Conservation (phyloP, 2,329 filamentous ascomycete species). For the Colletotrichum cordylinicola region DNA sequence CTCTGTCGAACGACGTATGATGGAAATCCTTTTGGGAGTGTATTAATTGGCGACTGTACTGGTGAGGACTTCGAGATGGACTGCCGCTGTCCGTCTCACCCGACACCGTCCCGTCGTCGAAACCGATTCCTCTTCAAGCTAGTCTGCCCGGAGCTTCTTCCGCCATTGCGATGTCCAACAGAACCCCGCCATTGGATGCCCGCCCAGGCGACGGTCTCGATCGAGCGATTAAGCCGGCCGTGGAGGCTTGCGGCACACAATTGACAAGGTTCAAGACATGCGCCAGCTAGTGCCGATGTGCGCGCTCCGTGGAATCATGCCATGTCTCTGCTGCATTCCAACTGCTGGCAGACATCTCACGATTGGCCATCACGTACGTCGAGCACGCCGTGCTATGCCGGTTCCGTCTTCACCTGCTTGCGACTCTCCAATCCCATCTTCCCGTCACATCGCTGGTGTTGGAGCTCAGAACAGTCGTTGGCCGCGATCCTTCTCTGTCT, state of each 20-base stretch:
- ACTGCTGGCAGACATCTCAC: neutral
- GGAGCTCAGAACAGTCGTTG: neutral
- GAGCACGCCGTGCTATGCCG: neutral
- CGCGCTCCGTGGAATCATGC: neutral
- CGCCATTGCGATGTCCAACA: neutral
- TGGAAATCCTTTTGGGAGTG: neutral
- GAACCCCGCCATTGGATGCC: neutral
- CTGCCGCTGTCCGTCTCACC: too few species aligned
- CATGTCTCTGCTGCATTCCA: neutral
- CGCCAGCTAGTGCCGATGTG: neutral
- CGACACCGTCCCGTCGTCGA: neutral
- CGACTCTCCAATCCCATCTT: neutral
- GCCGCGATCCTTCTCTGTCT: neutral
- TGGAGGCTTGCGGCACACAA: neutral
- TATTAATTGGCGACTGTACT: neutral
- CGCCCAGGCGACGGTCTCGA: neutral
- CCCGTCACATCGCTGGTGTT: neutral
- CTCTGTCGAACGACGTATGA: neutral
- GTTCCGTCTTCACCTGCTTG: neutral
- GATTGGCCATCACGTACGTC: neutral
- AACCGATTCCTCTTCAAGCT: neutral
- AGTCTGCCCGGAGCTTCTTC: neutral
- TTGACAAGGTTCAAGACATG: neutral
- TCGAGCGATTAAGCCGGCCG: neutral
- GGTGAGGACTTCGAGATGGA: too few species aligned